phyloP scores from a whole-genome alignment of 805 yeast species.

The Cephaloascus fragrans region DNA sequence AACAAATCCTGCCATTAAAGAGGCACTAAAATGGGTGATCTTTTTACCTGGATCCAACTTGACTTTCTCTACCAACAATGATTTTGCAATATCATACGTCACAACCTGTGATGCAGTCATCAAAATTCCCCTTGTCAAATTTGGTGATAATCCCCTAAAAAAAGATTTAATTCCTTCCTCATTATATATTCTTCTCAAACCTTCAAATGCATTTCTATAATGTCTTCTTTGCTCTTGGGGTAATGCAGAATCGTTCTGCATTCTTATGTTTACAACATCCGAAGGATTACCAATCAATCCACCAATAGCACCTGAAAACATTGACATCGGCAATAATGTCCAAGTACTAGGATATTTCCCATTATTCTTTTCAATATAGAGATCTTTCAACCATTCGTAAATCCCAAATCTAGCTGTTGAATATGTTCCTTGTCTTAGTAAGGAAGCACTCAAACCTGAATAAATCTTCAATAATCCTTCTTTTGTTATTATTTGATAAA shows the following conservation, averaged over 20 bases:
- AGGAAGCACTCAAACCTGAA: conserved; percentile 73
- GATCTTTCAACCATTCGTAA: conserved; percentile 68
- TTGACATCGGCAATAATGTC: conserved; percentile 63
- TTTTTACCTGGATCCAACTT: conserved; percentile 49
- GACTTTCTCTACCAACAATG: conserved; percentile 38
- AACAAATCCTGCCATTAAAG: conserved; percentile 73
- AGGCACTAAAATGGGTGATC: conserved; percentile 69
- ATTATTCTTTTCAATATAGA: conserved; percentile 24
- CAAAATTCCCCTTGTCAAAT: conserved; percentile 67
- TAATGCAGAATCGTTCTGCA: conserved; percentile 79
- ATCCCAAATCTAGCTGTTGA: conserved; percentile 81
- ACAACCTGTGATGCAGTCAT: conserved; percentile 92
- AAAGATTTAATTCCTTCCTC: conserved; percentile 54
- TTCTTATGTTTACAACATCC: conserved; percentile 78
- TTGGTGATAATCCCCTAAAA: conserved; percentile 71
- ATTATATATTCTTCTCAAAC: conserved; percentile 44
- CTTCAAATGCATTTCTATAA: conserved; percentile 73
- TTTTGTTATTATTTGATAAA: conserved; percentile 43
- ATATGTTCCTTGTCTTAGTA: conserved; percentile 80
- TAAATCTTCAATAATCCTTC: conserved; percentile 70
- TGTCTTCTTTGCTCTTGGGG: conserved; percentile 58
- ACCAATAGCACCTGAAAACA: conserved; percentile 80
- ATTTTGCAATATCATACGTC: conserved; percentile 71
- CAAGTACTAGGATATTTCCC: conserved; percentile 43
- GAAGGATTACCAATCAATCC: conserved; percentile 85